These are phyloP conservation scores for Amanita subjunquillea DNA, from an alignment of 768 basidiomycete species.

Conservation along the genomic window DNA sequence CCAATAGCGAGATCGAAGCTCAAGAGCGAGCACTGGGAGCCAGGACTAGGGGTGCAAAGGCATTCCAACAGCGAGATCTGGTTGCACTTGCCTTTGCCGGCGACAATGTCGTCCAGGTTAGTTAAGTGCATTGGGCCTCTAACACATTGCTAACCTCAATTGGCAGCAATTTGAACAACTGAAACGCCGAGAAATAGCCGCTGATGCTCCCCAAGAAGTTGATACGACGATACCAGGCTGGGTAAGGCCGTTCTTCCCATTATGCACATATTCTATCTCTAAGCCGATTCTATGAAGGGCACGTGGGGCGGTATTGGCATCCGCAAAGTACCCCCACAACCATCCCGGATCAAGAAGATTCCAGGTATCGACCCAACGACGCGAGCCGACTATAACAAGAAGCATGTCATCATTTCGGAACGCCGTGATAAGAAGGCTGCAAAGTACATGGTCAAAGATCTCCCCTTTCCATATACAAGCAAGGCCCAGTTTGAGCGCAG, in stretches of 20 bases:
- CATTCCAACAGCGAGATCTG: constrained; percentile 85
- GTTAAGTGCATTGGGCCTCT: constrained; percentile 15
- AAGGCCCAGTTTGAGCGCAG: constrained; percentile 85
- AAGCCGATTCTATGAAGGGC: constrained; percentile 41
- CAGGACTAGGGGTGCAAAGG: constrained; percentile 40
- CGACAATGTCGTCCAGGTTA: constrained; percentile 82
- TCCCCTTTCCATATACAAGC: constrained; percentile 93
- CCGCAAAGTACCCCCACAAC: constrained; percentile 48
- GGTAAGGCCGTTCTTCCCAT: constrained; percentile 38
- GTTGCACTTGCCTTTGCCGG: constrained; percentile 95
- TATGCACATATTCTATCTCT: not conserved
- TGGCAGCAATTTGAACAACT: constrained; percentile 75
- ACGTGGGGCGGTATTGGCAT: constrained; percentile 84
- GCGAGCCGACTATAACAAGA: constrained; percentile 77
- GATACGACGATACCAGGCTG: constrained; percentile 93
- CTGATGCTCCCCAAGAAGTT: constrained; percentile 79
- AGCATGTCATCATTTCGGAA: constrained; percentile 92
- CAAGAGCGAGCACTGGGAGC: constrained; percentile 43
- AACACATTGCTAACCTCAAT: constrained; percentile 2
- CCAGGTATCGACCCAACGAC: constrained; percentile 70
- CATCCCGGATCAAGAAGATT: constrained; percentile 69
- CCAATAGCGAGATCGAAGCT: constrained; percentile 57
- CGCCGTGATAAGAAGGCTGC: constrained; percentile 89
- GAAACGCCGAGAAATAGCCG: constrained; percentile 74
- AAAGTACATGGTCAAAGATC: constrained; percentile 82